Evolutionary conservation across 108 stramenopile species (phyloP), one percentile per base, ranked within the genome.

Genomic region (Skeletonema tropicum): DNA sequence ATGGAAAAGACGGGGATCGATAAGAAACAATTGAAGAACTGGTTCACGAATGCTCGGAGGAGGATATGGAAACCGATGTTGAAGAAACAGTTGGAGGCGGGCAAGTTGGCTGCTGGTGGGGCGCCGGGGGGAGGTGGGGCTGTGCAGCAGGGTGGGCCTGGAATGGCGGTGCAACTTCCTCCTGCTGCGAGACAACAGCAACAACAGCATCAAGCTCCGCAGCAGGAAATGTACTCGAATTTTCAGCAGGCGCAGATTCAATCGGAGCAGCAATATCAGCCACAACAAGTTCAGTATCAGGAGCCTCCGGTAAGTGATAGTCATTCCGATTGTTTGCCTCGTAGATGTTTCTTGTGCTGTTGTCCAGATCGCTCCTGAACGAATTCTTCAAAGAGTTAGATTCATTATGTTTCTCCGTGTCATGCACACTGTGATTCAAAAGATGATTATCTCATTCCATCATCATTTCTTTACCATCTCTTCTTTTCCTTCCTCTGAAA

Each of bases 11-110:
- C 97, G 17, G 95, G 97, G 14, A 96, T 97, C 63, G 95, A 96
- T 70, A 96, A 95, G 75, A 96, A 96, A 77, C 97, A 97, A 75
- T 83, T 97, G 33, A 97, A 97, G 82, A 97, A 97, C 64, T 97
- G 97, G 97, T 97, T 97, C 70, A 97, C 97, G 48, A 97, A 97
- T 73, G 97, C 97, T 3, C 73, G 97, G 57, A 70, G 97, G 49
- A 79, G 97, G 80, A 97, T 97, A 82, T 97, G 97, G 97, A 97
- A 97, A 74, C 97, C 97, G 39, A 90, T 97, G 93, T 59, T 96
- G 66, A 95, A 93, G 82, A 94, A 92, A 64, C 93, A 95, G 81
- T 69, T 95, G 48, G 96, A 94, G 71, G 88, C 92, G 79, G 93
- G 93, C 11, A 93, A 92, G 70, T 70, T 94, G 38, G 79, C 86